Conservation (phyloP, 1,139 yeast species). For the Debaryomycetaceae sp. region DNA sequence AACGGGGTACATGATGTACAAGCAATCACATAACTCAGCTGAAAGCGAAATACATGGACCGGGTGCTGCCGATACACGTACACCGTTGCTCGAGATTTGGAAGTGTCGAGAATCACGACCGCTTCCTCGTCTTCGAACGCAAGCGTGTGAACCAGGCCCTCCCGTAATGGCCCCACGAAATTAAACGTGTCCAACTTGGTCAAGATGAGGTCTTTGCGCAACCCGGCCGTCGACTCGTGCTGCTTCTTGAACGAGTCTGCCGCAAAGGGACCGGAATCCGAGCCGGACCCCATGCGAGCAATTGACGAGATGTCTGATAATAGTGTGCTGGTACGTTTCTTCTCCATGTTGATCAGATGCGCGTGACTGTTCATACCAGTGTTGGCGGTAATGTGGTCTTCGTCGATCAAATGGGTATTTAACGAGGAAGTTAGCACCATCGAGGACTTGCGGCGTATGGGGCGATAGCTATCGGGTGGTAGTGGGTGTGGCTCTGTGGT, state of each 20-base stretch:
- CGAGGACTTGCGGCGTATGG: neutral
- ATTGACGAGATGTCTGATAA: slow-evolving; percentile 53
- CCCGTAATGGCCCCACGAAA: slow-evolving; percentile 21
- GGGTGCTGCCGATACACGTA: slow-evolving; percentile 43
- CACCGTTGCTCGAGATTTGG: slow-evolving; percentile 37
- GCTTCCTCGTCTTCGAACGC: slow-evolving; percentile 56
- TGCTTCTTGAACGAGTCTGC: neutral
- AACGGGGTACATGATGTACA: slow-evolving; percentile 43
- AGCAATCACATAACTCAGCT: slow-evolving; percentile 27
- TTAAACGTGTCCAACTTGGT: slow-evolving; percentile 54
- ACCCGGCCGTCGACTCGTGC: slow-evolving; percentile 12
- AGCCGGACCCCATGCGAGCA: slow-evolving; percentile 54
- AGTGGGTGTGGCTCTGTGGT: neutral
- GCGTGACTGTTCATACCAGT: slow-evolving; percentile 4
- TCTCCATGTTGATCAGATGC: slow-evolving; percentile 36
- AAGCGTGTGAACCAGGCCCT: slow-evolving; percentile 37
- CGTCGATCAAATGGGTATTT: no score
- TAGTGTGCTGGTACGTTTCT: slow-evolving; percentile 50
- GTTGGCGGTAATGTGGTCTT: slow-evolving; percentile 3
- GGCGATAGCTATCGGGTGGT: no score
- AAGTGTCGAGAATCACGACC: slow-evolving; percentile 29
- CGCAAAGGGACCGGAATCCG: neutral
- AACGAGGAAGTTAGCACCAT: slow-evolving; percentile 1
- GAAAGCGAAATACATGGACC: slow-evolving; percentile 30
- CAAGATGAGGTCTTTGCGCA: slow-evolving; percentile 64